Evolutionary conservation across 208 protist genomes (phyloP), one percentile per base, ranked within the genome.

Genomic region (Phytomonas francai): DNA sequence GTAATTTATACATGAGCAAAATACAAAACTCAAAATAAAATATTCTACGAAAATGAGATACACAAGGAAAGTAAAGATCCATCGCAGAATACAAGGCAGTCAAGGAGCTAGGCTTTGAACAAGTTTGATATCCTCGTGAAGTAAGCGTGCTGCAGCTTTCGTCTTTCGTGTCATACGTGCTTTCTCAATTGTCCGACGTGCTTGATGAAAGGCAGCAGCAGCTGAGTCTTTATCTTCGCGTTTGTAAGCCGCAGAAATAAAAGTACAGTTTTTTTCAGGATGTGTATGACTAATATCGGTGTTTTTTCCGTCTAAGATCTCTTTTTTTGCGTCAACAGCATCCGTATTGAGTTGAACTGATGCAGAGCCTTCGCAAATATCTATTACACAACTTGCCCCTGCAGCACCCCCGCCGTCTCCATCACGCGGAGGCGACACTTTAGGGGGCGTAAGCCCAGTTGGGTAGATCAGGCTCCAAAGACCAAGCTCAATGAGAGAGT

Each of bases 401-500:
- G 16, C 25, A 25, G 16, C 16, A 3, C 16, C 45, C 2, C 45
- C 19, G 6, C 19, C 22, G 16, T 54, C 45, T 9, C 19, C 6
- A 54, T 54, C 45, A 5, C 25, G 8, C 45, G 19, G 11, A 54
- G 16, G 5, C 19, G 45, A 54, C 45, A 6, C 6, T 0, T 54
- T 25, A 22, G 19, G 22, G 45, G 45, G 45, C 2, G 45, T 54
- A 25, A 54, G 45, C 5, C 45, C 19, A 6, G 45, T 54, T 54
- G 45, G 45, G 19, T 54, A 54, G 45, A 54, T 54, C 45, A 54
- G 19, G 22, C 45, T 54, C 45, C 45, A 54, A 19, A 54, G 45
- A 9, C 80, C 86, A 22, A 94, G 79, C 22, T 94, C 65, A 39
- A 77, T 60, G 14, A 77, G 64, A 31, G 68, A 76, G 70, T 94